Evolutionary conservation across 257 asterid genomes (phyloP).

Genomic region (Plantago ovata): DNA sequence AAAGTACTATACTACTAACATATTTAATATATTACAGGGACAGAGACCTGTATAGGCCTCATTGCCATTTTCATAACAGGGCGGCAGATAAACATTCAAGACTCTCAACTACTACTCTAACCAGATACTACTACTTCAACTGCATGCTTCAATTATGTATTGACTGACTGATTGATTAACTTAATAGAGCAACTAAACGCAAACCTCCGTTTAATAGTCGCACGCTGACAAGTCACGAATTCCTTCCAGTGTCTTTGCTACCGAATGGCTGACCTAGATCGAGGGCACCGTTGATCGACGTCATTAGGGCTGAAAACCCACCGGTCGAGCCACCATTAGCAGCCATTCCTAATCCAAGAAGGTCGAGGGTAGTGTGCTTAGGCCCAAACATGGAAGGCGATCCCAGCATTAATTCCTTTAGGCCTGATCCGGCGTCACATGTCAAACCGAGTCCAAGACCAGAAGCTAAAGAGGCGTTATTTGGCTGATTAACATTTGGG

Average conservation of each 20-base stretch:
- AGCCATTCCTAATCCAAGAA: constrained; percentile 86
- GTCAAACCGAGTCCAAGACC: constrained; percentile 70
- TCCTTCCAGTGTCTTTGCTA: constrained; percentile 42
- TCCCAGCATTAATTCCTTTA: constrained; percentile 81
- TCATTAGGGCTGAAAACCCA: constrained; percentile 67
- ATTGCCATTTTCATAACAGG: not conserved
- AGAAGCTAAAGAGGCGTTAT: constrained; percentile 31
- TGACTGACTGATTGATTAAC: no score
- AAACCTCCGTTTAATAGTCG: no score
- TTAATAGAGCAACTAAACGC: no score
- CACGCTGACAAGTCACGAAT: constrained; percentile 23
- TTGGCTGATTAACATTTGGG: constrained; percentile 31
- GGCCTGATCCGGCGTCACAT: constrained; percentile 57
- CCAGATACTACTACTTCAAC: not conserved
- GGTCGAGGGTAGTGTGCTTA: constrained; percentile 79
- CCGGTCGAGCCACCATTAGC: constrained; percentile 56
- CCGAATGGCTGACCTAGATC: constrained; percentile 42
- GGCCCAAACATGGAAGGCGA: constrained; percentile 76
- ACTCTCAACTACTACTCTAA: not conserved
- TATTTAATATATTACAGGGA: constrained; percentile 1
- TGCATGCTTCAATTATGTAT: not conserved
- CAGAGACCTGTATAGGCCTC: constrained; percentile 4
- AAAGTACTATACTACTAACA: not conserved
- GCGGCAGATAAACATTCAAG: constrained; percentile 2
- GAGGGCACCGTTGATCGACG: constrained; percentile 52